Percentiles rank a stretch among this genome's conserved stretches.
Evolutionary conservation across 768 basidiomycete species (phyloP).

Genomic region (Symmetrospora coprosmae): DNA sequence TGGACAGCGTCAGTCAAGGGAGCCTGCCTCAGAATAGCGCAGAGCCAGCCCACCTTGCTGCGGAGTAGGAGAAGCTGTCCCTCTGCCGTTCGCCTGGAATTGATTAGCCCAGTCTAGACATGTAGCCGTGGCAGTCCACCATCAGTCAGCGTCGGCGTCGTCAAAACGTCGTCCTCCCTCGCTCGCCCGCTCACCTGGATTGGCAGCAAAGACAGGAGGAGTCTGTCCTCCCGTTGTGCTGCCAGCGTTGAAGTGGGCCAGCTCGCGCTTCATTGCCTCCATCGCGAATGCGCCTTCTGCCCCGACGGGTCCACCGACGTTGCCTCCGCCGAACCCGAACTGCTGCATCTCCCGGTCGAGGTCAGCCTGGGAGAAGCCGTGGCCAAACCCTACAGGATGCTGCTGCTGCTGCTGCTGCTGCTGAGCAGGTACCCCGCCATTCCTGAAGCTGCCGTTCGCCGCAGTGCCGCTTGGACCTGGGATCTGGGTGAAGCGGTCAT

Average conservation of each 20-base stretch:
- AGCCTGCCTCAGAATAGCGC: too few species aligned
- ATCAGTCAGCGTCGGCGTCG: too few species aligned
- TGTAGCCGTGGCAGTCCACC: too few species aligned
- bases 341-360: slow-evolving; percentile 12
- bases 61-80: background rate
- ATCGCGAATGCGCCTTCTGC: slow-evolving; percentile 3
- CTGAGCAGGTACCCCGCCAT: background rate
- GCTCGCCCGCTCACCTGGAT: too few species aligned
- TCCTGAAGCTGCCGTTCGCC: background rate
- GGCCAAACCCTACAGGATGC: too few species aligned
- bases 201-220: too few species aligned
- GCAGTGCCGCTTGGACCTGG: slow-evolving; percentile 3
- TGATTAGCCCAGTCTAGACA: too few species aligned
- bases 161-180: too few species aligned
- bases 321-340: slow-evolving; percentile 10
- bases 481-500: slow-evolving; percentile 43
- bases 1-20: too few species aligned
- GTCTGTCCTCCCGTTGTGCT: background rate
- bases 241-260: background rate
- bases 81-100: background rate
- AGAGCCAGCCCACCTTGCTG: background rate
- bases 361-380: slow-evolving; percentile 1
- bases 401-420: too few species aligned
- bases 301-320: too few species aligned
- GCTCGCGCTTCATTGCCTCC: slow-evolving; percentile 20